Percentiles rank a stretch among this genome's conserved stretches.
phyloP scores from a whole-genome alignment of 2,329 filamentous ascomycete species.

The Exophiala phaeomuriformis region DNA sequence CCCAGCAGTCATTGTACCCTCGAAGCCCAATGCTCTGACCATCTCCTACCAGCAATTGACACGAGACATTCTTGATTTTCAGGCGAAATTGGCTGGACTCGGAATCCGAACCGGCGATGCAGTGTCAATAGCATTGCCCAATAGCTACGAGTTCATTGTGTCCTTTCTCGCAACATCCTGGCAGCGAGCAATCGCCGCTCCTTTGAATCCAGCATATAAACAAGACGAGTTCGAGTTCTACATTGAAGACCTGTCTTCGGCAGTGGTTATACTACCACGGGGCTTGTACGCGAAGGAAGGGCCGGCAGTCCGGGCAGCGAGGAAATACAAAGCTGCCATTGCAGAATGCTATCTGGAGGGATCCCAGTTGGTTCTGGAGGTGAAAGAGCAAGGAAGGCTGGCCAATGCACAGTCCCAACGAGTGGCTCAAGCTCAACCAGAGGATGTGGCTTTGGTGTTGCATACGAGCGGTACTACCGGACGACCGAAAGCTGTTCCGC shows the following conservation, averaged over 20 bases:
- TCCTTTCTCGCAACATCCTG: slow-evolving; percentile 79
- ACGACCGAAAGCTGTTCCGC: slow-evolving; percentile 67
- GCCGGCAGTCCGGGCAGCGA: slow-evolving; percentile 67
- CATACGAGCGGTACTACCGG: slow-evolving; percentile 83
- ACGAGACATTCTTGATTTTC: slow-evolving; percentile 61
- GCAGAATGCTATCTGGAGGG: slow-evolving; percentile 79
- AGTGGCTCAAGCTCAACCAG: slow-evolving; percentile 55
- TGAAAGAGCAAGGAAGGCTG: slow-evolving; percentile 65
- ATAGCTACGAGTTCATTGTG: slow-evolving; percentile 82
- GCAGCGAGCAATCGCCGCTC: slow-evolving; percentile 76
- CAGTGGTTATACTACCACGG: slow-evolving; percentile 66
- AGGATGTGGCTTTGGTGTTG: slow-evolving; percentile 72
- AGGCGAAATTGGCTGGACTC: slow-evolving; percentile 67
- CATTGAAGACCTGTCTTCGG: slow-evolving; percentile 77
- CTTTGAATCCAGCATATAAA: slow-evolving; percentile 83
- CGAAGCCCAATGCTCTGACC: slow-evolving; percentile 53
- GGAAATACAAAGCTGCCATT: slow-evolving; percentile 73
- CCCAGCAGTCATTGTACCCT: slow-evolving; percentile 67
- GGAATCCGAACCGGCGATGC: slow-evolving; percentile 63
- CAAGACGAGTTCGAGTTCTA: slow-evolving; percentile 89
- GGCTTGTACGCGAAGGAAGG: slow-evolving; percentile 61
- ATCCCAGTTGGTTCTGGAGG: slow-evolving; percentile 63
- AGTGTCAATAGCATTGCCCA: slow-evolving; percentile 75
- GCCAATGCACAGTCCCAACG: slow-evolving; percentile 41
- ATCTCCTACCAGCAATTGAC: slow-evolving; percentile 63